Conservation (phyloP, 2,329 filamentous ascomycete genomes). For the Aschersonia sp. region DNA sequence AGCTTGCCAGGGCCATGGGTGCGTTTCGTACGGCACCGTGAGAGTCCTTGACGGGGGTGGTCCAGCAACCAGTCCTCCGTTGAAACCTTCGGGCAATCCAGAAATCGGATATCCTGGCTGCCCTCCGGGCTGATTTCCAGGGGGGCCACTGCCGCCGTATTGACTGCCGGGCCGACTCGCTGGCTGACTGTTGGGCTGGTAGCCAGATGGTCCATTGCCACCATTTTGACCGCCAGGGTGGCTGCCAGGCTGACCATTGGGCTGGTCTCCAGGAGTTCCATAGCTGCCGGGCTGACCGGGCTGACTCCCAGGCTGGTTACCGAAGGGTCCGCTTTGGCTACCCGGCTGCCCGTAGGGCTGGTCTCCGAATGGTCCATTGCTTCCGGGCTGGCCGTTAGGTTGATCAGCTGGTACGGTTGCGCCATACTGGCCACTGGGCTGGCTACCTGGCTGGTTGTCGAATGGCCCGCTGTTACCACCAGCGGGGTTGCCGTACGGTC, state of each 20-base stretch:
- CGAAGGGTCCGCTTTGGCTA: not conserved
- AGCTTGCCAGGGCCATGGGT: constrained; percentile 1
- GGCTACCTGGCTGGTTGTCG: too few relatives aligned
- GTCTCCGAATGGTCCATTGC: too few relatives aligned
- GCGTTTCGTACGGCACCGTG: not conserved
- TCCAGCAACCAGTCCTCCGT: not conserved
- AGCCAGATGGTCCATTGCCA: not conserved
- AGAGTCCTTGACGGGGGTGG: constrained; percentile 1
- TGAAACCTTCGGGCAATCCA: not conserved
- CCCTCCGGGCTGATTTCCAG: not conserved
- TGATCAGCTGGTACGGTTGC: too few relatives aligned
- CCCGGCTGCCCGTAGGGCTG: not conserved
- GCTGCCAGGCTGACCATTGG: not conserved
- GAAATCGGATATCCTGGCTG: not conserved
- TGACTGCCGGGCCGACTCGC: not conserved
- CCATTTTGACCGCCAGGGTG: not conserved
- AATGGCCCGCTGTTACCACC: too few relatives aligned
- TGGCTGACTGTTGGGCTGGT: not conserved
- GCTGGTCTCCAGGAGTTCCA: not conserved
- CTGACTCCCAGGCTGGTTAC: too few relatives aligned
- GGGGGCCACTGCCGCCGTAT: not conserved
- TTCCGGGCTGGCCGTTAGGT: too few relatives aligned
- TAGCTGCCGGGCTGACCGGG: not conserved
- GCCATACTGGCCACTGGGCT: too few relatives aligned
- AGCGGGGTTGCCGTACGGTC: not conserved